Evolutionary conservation across 1,284 basidiomycete species (phyloP).

Genomic region (Cryptococcus floricola): DNA sequence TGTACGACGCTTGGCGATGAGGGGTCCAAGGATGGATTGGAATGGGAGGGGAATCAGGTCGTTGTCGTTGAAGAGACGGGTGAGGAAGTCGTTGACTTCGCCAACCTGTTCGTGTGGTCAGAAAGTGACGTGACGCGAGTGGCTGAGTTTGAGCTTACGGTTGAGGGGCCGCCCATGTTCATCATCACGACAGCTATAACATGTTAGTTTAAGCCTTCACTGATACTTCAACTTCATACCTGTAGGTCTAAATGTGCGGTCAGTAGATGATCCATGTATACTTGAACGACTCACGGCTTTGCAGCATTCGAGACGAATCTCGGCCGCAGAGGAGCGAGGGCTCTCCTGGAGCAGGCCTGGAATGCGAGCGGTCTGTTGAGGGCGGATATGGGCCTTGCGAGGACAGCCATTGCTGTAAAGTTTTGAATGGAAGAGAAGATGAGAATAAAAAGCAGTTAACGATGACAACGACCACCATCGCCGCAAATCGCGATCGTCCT

Average conservation of each 20-base stretch:
- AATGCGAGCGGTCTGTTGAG: slow-evolving; percentile 8
- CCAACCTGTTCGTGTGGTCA: slow-evolving; percentile 56
- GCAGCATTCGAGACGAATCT: neutral
- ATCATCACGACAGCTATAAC: slow-evolving; percentile 85
- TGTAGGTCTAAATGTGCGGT: slow-evolving; percentile 10
- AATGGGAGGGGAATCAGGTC: slow-evolving; percentile 96
- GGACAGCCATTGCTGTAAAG: no score
- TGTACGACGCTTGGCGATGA: slow-evolving; percentile 86
- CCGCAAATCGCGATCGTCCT: no score
- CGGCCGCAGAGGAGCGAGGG: no score
- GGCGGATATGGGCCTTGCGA: slow-evolving; percentile 16
- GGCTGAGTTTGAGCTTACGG: slow-evolving; percentile 55
- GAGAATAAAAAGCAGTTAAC: no score
- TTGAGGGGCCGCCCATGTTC: slow-evolving; percentile 97
- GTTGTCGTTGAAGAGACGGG: slow-evolving; percentile 86
- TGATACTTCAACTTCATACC: slow-evolving; percentile 2
- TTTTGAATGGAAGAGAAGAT: no score
- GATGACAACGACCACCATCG: no score
- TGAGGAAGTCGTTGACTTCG: slow-evolving; percentile 86
- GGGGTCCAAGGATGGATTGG: slow-evolving; percentile 79
- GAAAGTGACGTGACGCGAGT: neutral
- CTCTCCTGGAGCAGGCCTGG: no score
- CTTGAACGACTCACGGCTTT: slow-evolving; percentile 20
- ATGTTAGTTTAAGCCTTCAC: neutral
- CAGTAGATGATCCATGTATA: neutral